Evolutionary conservation across 768 basidiomycete genomes (phyloP), one percentile per base, ranked within the genome.

Genomic region (Ephemerocybe angulata): DNA sequence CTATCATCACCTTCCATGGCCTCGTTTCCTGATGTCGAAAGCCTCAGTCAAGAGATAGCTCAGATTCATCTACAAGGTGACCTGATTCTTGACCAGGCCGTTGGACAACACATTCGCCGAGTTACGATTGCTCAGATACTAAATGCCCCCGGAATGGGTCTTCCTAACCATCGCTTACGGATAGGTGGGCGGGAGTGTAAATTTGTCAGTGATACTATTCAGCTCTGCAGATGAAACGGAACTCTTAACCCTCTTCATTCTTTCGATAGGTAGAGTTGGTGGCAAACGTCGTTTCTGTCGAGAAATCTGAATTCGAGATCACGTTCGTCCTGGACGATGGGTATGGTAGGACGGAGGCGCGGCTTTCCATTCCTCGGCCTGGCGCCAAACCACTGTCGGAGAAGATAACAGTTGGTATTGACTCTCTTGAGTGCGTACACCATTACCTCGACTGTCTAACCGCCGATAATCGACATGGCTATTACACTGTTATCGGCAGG

Each of bases 271-370:
- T 58, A 13, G 48, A 43, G n/a, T 3, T 59, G 22, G 28, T 59
- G 7, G 58, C 58, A 8, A 59, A 59, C 30, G 51, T 59, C 22
- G 46, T 52, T 42, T 44, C 47, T 30, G 31, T 53, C 30, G 38
- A 15, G 13, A 40, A 42, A 13, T 25, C 6, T 4, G 44, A 33
- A 13, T 17, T 31, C 8, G 27, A n/a, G 21, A 50, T 35, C 30
- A 13, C 19, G n/a, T 50, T 50, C 29, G 35, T 22, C 24, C 30
- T 50, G 10, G 48, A 50, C 31, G 48, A 50, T 50, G 48, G 48
- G 12, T 50, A 33, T 24, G 31, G 30, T 8, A 31, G 48, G n/a
- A 19, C 35, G 21, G 30, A 31, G 5, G 48, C 48, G 3, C 35
- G 48, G 48, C n/a, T 50, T 22, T 31, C 29, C n/a, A n/a, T n/a